phyloP scores from a whole-genome alignment of 2,329 filamentous ascomycete species.

The Cordyceps pruinosa region DNA sequence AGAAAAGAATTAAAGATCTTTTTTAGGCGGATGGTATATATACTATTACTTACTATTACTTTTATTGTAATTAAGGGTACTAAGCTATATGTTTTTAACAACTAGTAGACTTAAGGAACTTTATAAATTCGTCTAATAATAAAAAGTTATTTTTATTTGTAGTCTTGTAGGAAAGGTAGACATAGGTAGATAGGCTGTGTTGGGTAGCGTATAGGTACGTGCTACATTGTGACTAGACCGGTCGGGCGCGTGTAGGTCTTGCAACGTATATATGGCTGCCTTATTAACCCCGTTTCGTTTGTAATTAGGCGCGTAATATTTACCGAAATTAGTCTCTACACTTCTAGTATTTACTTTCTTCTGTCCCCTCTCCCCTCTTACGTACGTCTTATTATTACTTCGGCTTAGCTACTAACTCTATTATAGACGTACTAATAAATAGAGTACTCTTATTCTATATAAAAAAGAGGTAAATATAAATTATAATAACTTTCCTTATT shows the following conservation, averaged over 20 bases:
- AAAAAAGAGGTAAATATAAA: not conserved
- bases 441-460: not conserved
- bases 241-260: not conserved
- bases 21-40: slow-evolving; percentile 11
- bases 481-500: not conserved
- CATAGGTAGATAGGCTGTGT: not conserved
- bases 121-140: not conserved
- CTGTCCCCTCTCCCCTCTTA: not conserved
- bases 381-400: not conserved
- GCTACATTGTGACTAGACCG: not conserved
- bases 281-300: not conserved
- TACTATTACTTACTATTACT: not conserved
- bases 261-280: not conserved
- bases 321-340: not conserved
- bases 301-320: not conserved
- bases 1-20: slow-evolving; percentile 15
- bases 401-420: not conserved
- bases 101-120: not conserved
- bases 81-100: not conserved
- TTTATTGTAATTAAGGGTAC: not conserved
- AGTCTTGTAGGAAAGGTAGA: not conserved
- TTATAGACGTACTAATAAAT: not conserved
- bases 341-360: not conserved
- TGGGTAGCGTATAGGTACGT: not conserved
- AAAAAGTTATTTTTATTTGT: not conserved